These are phyloP conservation scores for Penicillium brevicompactum DNA, from an alignment of 2,329 filamentous ascomycete genomes.

Conservation along the genomic window DNA sequence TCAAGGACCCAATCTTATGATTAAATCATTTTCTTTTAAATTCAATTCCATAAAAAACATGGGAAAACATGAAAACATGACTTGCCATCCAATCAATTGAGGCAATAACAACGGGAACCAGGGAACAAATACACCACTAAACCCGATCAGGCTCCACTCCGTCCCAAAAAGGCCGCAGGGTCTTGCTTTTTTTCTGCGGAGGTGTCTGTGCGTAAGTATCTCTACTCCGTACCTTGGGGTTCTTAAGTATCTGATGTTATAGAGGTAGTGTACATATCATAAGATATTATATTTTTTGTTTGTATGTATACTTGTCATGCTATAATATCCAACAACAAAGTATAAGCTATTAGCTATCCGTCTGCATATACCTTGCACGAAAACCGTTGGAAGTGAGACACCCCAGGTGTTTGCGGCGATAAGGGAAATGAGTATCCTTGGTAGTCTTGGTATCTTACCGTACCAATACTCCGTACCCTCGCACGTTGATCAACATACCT, in stretches of 20 bases:
- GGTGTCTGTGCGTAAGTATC: slow-evolving; percentile 3
- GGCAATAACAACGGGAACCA: not conserved
- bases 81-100: not conserved
- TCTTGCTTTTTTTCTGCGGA: not conserved
- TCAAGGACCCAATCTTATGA: not conserved
- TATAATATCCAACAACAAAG: no score
- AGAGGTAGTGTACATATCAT: not conserved
- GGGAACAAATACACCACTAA: not conserved
- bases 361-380: no score
- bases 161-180: not conserved
- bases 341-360: no score
- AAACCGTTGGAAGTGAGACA: not conserved
- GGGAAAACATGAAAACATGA: not conserved
- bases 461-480: not conserved
- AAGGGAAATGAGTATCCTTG: not conserved
- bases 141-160: slow-evolving; percentile 1
- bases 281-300: no score
- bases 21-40: not conserved
- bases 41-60: no score
- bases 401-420: not conserved
- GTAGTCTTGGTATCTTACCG: not conserved
- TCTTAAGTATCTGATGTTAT: no score
- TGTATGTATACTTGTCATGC: no score
- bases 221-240: no score
- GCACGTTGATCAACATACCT: slow-evolving; percentile 2